These are phyloP conservation scores for Globisporangium mamillatum DNA, from an alignment of 352 stramenopile species.

Conservation along the genomic window DNA sequence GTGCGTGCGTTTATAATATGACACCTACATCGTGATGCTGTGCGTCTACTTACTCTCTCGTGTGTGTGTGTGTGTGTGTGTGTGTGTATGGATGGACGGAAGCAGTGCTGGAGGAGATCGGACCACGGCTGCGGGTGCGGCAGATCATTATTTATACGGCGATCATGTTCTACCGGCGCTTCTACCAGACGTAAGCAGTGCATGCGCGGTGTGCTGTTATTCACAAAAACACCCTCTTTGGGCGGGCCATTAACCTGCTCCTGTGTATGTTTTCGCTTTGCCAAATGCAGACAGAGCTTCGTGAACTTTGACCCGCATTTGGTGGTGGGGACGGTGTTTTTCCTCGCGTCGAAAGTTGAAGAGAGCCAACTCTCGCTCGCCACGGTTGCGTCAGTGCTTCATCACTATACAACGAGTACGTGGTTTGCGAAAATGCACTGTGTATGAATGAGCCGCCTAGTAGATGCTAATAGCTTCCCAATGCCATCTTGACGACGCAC, in stretches of 20 bases:
- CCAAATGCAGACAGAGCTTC: slow-evolving; percentile 78
- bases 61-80: background rate
- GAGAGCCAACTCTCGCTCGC: slow-evolving; percentile 81
- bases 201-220: background rate
- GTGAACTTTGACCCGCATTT: slow-evolving; percentile 87
- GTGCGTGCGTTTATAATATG: slow-evolving; percentile 27
- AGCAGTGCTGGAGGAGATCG: slow-evolving; percentile 83
- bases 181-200: slow-evolving; percentile 75
- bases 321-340: slow-evolving; percentile 83
- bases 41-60: background rate
- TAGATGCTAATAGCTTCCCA: background rate
- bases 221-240: background rate
- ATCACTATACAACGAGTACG: slow-evolving; percentile 86
- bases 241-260: background rate
- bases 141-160: slow-evolving; percentile 91
- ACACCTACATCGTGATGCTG: background rate
- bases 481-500: background rate
- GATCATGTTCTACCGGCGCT: slow-evolving; percentile 89
- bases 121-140: slow-evolving; percentile 69
- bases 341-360: slow-evolving; percentile 86
- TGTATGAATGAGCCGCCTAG: background rate
- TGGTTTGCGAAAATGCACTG: background rate
- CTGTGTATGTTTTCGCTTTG: background rate
- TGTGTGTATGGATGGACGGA: background rate
- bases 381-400: slow-evolving; percentile 75